These are phyloP conservation scores for Auricularia cornea DNA, from an alignment of 768 basidiomycete genomes.

Conservation along the genomic window DNA sequence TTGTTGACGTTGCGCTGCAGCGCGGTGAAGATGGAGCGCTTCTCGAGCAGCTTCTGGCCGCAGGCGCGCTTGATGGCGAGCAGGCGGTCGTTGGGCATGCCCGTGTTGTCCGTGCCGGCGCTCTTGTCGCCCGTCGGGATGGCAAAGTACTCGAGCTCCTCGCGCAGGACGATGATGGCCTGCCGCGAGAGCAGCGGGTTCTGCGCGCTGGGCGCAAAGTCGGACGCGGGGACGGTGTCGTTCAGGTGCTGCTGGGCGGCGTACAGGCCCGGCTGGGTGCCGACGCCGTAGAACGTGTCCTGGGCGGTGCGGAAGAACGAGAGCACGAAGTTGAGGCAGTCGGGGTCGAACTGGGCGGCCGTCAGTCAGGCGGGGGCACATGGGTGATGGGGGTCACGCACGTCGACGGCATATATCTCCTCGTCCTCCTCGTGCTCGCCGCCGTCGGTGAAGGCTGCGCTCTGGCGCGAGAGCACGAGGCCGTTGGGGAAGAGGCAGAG, in stretches of 20 bases:
- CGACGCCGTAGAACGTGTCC: constrained; percentile 85
- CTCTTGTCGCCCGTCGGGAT: constrained; percentile 66
- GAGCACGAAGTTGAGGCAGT: constrained; percentile 91
- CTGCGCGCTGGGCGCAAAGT: constrained; percentile 54
- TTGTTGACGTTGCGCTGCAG: constrained; percentile 98
- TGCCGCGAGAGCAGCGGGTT: constrained; percentile 94
- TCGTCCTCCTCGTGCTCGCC: constrained; percentile 76
- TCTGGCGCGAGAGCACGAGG: constrained; percentile 84
- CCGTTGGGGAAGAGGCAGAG: constrained; percentile 97
- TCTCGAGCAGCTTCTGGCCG: constrained; percentile 80
- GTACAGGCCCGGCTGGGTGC: constrained; percentile 61
- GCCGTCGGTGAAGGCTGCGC: constrained; percentile 62
- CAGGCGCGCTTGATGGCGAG: constrained; percentile 78
- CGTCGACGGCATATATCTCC: constrained; percentile 93
- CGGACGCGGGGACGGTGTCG: constrained; percentile 50
- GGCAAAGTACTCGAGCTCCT: constrained; percentile 97
- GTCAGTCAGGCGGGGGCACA: background rate
- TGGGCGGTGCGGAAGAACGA: constrained; percentile 85
- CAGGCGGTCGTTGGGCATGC: constrained; percentile 70
- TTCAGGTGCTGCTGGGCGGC: constrained; percentile 71
- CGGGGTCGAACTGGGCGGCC: constrained; percentile 78
- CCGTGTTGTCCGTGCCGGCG: constrained; percentile 64
- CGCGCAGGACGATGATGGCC: constrained; percentile 95
- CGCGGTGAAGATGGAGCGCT: constrained; percentile 92
- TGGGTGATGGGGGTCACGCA: constrained; percentile 37